phyloP scores from a whole-genome alignment of 148 eudicot genomes.

The Fallopia convolvulus region DNA sequence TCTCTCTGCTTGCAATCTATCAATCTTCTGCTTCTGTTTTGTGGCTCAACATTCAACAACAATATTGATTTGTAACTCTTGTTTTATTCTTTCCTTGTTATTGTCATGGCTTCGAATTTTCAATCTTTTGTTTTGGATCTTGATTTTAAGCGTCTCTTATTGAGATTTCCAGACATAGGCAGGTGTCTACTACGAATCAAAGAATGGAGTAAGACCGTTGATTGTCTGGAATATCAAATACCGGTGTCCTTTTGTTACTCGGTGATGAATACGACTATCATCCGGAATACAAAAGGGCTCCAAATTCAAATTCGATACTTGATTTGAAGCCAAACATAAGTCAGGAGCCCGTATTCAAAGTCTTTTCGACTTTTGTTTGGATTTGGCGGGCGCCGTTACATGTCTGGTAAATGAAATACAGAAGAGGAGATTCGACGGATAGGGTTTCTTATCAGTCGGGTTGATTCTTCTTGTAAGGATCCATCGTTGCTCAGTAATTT shows the following conservation, averaged over 20 bases:
- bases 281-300: conserved; percentile 20
- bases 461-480: conserved; percentile 27
- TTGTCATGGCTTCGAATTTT: too few relatives aligned
- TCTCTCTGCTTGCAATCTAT: not conserved
- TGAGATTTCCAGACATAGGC: conserved; percentile 16
- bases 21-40: too few relatives aligned
- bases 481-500: conserved; percentile 30
- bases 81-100: not conserved
- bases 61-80: not conserved
- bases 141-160: not conserved
- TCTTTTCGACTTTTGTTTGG: not conserved
- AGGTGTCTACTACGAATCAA: conserved; percentile 16
- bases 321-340: conserved; percentile 22
- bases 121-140: not conserved
- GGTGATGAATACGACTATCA: conserved; percentile 15
- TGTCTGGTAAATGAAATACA: conserved; percentile 28
- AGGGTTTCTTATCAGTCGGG: conserved; percentile 22
- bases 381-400: conserved; percentile 22
- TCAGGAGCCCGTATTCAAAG: conserved; percentile 18
- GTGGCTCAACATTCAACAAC: too few relatives aligned
- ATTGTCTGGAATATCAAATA: conserved; percentile 17
- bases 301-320: not conserved
- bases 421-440: conserved; percentile 17
- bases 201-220: conserved; percentile 21
- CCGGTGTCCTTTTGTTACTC: conserved; percentile 21